Percentiles rank a stretch among this genome's conserved stretches.
Conservation (phyloP, 257 asterid genomes). For the Hygrophila difformis region DNA sequence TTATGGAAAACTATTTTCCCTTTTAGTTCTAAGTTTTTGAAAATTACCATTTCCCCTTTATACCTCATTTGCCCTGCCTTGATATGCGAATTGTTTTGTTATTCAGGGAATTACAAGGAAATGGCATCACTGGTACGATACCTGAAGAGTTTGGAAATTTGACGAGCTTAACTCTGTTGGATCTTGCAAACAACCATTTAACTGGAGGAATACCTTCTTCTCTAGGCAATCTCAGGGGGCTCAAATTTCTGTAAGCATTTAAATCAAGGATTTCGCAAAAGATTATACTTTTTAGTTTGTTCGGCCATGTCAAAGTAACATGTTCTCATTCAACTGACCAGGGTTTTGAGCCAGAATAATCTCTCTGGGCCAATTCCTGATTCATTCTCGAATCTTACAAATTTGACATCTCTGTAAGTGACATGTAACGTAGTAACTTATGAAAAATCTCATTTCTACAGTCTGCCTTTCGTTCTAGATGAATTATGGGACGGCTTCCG, state of each 20-base stretch:
- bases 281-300: neutral
- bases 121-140: constrained; percentile 69
- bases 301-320: constrained; percentile 1
- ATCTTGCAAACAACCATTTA: constrained; percentile 63
- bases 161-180: constrained; percentile 73
- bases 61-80: no score
- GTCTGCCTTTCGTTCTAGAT: no score
- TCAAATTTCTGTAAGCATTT: constrained; percentile 42
- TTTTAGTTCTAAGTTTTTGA: no score
- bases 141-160: constrained; percentile 76
- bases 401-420: constrained; percentile 11
- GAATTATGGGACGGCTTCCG: no score
- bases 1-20: no score
- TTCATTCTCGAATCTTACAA: constrained; percentile 31
- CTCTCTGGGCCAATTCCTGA: constrained; percentile 48
- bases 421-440: neutral
- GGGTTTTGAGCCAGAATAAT: constrained; percentile 51
- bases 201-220: constrained; percentile 81
- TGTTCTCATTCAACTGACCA: constrained; percentile 14
- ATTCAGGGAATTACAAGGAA: constrained; percentile 83
- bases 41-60: no score
- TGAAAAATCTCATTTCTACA: no score
- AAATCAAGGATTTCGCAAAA: neutral
- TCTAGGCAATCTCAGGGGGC: constrained; percentile 60
- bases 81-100: constrained; percentile 15